Evolutionary conservation across 371 early-diverging fungal species (phyloP).

Genomic region (Mucor saturninus): DNA sequence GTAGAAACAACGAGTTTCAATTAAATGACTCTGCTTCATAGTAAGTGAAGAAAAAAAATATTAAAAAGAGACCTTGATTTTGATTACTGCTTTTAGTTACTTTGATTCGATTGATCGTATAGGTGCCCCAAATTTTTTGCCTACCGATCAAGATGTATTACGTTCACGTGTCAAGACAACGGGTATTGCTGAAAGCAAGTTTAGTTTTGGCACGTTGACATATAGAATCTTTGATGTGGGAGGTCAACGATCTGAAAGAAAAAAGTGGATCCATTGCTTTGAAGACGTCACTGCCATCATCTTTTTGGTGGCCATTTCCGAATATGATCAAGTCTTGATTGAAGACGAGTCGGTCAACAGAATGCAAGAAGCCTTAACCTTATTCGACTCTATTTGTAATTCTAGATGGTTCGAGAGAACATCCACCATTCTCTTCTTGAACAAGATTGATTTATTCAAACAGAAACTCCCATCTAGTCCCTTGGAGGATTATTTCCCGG

Average conservation of each 20-base stretch:
- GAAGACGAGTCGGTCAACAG: constrained; percentile 97
- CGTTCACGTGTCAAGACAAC: constrained; percentile 91
- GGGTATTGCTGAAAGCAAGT: constrained; percentile 88
- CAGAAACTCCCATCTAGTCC: constrained; percentile 86
- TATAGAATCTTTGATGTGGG: constrained; percentile 96
- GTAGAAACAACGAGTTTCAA: constrained; percentile 92
- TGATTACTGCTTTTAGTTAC: constrained; percentile 58
- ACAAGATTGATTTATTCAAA: constrained; percentile 96
- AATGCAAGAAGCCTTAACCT: constrained; percentile 94
- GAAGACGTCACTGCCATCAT: constrained; percentile 96
- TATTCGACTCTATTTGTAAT: constrained; percentile 97
- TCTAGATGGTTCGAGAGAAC: constrained; percentile 94
- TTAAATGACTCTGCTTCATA: constrained; percentile 92
- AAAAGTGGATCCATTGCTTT: constrained; percentile 96
- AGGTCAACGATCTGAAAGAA: constrained; percentile 93
- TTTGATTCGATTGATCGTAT: constrained; percentile 94
- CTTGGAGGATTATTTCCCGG: constrained; percentile 83
- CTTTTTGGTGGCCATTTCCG: constrained; percentile 92
- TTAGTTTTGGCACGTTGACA: constrained; percentile 82
- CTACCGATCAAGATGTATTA: constrained; percentile 90
- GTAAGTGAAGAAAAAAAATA: constrained; percentile 56
- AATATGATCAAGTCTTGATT: constrained; percentile 95
- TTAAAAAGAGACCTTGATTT: constrained; percentile 9
- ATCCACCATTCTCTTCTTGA: constrained; percentile 94
- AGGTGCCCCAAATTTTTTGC: constrained; percentile 74